Evolutionary conservation across 2,329 filamentous ascomycete genomes (phyloP), one percentile per base, ranked within the genome.

Genomic region (Lecanicillium sp.): DNA sequence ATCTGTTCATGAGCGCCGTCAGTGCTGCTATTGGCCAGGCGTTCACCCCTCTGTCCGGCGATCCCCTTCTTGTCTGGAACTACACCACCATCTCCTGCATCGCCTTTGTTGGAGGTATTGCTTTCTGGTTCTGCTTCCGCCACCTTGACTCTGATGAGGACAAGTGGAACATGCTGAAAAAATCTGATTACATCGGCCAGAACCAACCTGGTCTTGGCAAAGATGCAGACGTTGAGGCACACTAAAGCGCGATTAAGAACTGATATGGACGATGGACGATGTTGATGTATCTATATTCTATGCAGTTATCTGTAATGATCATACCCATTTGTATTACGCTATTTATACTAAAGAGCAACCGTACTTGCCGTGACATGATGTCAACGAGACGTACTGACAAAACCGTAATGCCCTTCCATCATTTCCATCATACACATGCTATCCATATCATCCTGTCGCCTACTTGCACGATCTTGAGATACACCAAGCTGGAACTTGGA

Each of bases 31-130:
- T 90, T 42, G 83, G 82, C n/a, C 80, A 87, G 68, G 83, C 82
- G 1, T 75, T 86, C 32, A 77, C 78, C 7, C 69, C 77, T 0
- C 67, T 87, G 1, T 76, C 78, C 0, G 72, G 68, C 6, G 82
- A 87, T 59, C 84, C 84, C 2, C 65, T 84, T 20, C 69, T 87
- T 32, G 75, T 84, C 4, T 87, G 83, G 82, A 87, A 89, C 68
- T 90, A 90, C 65, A 75, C 71, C 8, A 62, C 72, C 15, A 75
- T 86, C 15, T 80, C 83, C 5, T 67, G 79, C 49, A 69, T 88
- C 44, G 76, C 84, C 0, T 74, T 79, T 30, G 44, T 82, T 7
- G 85, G 82, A 29, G 83, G 81, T 20, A 52, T 73, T 4, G 69
- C 72, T 2, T 89, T 90, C 68, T 90, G 84, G 83, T 62, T 83